Evolutionary conservation across 2,329 filamentous ascomycete species (phyloP).

Genomic region (Phialophora tarda): DNA sequence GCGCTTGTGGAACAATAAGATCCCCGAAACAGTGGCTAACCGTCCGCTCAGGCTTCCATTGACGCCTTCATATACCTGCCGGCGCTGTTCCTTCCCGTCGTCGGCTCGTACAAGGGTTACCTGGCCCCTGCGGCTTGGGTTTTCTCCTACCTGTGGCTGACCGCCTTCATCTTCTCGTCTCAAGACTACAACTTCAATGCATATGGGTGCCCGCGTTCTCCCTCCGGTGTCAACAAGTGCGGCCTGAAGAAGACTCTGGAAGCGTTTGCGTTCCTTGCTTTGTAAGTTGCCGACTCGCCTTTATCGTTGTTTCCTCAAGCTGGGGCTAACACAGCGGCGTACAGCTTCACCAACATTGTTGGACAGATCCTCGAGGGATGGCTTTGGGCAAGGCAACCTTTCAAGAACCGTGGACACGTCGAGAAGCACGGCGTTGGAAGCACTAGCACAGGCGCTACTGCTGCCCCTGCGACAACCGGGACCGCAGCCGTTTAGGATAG

Average conservation of each 20-base stretch:
- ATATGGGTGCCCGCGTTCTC: neutral
- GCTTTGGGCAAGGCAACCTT: neutral
- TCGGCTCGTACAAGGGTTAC: neutral
- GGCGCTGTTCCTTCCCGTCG: neutral
- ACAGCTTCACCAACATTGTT: neutral
- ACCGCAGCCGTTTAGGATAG: neutral
- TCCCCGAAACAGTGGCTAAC: neutral
- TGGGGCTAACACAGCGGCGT: neutral
- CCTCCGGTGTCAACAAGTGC: neutral
- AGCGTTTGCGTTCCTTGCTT: neutral
- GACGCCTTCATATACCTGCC: neutral
- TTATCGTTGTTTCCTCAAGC: neutral
- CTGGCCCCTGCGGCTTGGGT: neutral
- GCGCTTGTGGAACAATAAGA: neutral
- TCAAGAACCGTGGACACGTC: neutral
- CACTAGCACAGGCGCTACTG: neutral
- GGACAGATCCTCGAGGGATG: neutral
- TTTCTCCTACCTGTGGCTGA: neutral
- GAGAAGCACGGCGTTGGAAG: neutral
- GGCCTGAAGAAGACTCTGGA: neutral
- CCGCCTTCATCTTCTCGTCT: neutral
- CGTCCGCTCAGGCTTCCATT: neutral
- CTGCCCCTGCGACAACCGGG: neutral
- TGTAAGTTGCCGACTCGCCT: neutral
- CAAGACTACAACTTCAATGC: neutral